Evolutionary conservation across 495 filamentous ascomycete genomes (phyloP), one percentile per base, ranked within the genome.

Genomic region (Cercophora scortea): DNA sequence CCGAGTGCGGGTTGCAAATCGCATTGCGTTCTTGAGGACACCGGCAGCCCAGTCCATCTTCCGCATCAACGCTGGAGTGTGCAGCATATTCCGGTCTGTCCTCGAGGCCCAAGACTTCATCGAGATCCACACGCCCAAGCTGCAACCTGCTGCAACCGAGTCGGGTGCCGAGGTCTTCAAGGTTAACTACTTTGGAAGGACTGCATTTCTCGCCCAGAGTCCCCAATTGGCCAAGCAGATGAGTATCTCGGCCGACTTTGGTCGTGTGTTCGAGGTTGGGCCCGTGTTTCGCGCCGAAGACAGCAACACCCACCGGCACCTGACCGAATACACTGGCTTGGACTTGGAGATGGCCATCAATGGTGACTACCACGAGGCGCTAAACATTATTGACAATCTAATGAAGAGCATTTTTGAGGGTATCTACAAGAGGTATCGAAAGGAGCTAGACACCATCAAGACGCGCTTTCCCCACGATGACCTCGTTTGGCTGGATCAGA

Each of bases 271-370:
- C 62, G 92, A 95, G 64, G 84, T 95, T 58, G 92, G 89, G 6
- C 85, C 92, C 6, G 92, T 97, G n/a, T 97, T 96, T 82, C 82
- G 92, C 63, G 92, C 92, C 3, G 92, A 97, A 71, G 90, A 97
- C 69, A 94, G 88, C 67, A 95, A 97, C 64, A 97, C 92, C 0
- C 91, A 95, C 63, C 84, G 92, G 35, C 92, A 97, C 72, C 79
- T 97, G 73, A 96, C 92, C 17, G 92, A 97, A 76, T 97, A 93
- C 67, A 89, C 89, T 34, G 92, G 92, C 61, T 78, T 97, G 51
- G 92, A 97, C 79, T 78, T 96, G 48, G 92, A 97, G 65, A 96
- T 95, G 88, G 82, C 83, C 34, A 93, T 97, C 67, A 80, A 84
- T 49, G 74, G 82, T 47, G 87, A 96, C 70, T 97, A 97, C 70